phyloP scores from a whole-genome alignment of 768 basidiomycete genomes.

The Arthromyces matolae region DNA sequence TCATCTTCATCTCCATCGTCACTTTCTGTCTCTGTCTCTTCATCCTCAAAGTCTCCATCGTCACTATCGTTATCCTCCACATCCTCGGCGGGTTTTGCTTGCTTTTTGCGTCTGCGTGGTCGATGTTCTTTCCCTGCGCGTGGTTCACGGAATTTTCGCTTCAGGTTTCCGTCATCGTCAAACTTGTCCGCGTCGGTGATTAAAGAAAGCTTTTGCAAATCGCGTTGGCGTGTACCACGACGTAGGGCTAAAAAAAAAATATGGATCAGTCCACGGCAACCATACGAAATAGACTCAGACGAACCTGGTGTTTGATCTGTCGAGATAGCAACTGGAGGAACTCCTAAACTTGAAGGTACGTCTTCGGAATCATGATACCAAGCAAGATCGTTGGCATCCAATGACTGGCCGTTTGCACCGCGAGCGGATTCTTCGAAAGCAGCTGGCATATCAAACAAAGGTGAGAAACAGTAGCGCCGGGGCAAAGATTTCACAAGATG shows the following conservation, averaged over 20 bases:
- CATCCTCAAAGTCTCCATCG: not conserved
- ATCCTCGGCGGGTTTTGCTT: not conserved
- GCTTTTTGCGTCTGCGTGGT: not conserved
- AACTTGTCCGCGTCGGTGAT: constrained; percentile 3
- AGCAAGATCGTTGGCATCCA: too few species aligned
- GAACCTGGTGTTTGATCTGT: too few species aligned
- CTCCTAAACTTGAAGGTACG: too few species aligned
- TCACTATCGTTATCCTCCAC: not conserved
- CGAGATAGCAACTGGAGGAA: too few species aligned
- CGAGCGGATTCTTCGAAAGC: too few species aligned
- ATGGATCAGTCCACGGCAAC: not conserved
- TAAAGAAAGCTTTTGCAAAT: not conserved
- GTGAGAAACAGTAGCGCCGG: too few species aligned
- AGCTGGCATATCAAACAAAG: too few species aligned
- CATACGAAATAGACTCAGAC: not conserved
- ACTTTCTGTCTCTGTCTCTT: not conserved
- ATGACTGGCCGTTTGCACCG: too few species aligned
- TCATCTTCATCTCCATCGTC: not conserved
- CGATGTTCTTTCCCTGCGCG: not conserved
- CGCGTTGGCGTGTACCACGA: not conserved
- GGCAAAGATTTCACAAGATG: too few species aligned
- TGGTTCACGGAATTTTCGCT: not conserved
- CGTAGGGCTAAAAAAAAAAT: not conserved
- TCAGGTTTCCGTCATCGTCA: not conserved
- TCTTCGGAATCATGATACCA: too few species aligned